These are phyloP conservation scores for Mentha longifolia DNA, from an alignment of 257 asterid species.

Conservation along the genomic window DNA sequence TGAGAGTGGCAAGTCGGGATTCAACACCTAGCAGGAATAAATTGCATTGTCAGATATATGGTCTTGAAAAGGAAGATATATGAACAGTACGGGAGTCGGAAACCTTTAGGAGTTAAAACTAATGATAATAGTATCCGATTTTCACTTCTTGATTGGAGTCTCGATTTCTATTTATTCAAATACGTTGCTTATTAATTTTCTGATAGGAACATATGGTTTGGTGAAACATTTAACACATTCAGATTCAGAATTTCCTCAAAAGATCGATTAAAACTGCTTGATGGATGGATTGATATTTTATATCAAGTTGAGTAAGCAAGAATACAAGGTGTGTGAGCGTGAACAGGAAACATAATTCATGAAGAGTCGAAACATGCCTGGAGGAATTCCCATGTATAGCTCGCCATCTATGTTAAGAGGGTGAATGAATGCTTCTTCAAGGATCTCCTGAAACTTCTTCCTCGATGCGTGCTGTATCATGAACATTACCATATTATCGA, in stretches of 20 bases:
- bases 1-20: slow-evolving; percentile 91
- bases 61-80: background rate
- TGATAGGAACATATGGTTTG: background rate
- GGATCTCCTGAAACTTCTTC: slow-evolving; percentile 84
- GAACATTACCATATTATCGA: slow-evolving; percentile 26
- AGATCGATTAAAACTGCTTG: background rate
- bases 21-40: slow-evolving; percentile 73
- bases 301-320: slow-evolving; percentile 7
- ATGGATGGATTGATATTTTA: slow-evolving; percentile 17
- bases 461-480: slow-evolving; percentile 75
- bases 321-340: background rate
- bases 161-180: background rate
- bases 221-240: background rate
- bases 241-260: background rate
- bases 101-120: background rate
- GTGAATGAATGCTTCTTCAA: slow-evolving; percentile 78
- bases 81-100: background rate
- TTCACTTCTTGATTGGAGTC: no score
- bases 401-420: slow-evolving; percentile 88
- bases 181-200: background rate
- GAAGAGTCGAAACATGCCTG: slow-evolving; percentile 62
- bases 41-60: slow-evolving; percentile 19
- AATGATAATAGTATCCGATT: background rate
- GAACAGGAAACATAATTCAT: slow-evolving; percentile 18
- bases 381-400: slow-evolving; percentile 96